These are phyloP conservation scores for Dictyostelium discoideum DNA, from an alignment of 78 protist genomes.

Conservation along the genomic window DNA sequence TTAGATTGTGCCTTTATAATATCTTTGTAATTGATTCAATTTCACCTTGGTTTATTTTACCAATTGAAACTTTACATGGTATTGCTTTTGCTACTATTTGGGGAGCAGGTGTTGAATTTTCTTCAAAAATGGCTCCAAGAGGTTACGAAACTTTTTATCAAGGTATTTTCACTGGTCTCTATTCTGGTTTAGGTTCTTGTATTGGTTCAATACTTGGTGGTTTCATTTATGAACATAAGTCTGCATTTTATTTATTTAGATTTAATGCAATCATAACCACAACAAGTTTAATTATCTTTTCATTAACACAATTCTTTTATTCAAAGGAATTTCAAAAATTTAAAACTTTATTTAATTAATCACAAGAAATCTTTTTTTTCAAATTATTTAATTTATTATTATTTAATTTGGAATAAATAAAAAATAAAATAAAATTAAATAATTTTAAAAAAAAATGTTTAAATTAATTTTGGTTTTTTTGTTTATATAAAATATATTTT, in stretches of 20 bases:
- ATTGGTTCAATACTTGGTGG: slow-evolving; percentile 27
- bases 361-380: too few species aligned
- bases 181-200: slow-evolving; percentile 16
- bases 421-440: too few species aligned
- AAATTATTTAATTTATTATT: too few species aligned
- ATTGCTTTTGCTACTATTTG: slow-evolving; percentile 56
- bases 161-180: slow-evolving; percentile 3
- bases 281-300: neutral
- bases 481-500: too few species aligned
- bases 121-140: neutral
- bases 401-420: too few species aligned
- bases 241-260: neutral
- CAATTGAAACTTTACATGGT: slow-evolving; percentile 66
- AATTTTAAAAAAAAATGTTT: too few species aligned
- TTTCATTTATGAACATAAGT: slow-evolving; percentile 8
- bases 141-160: slow-evolving; percentile 24
- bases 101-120: slow-evolving; percentile 21
- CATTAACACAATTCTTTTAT: neutral
- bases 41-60: slow-evolving; percentile 40
- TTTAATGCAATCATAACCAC: neutral
- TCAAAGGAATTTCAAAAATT: neutral
- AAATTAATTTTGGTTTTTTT: too few species aligned
- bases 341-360: neutral
- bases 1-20: neutral
- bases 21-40: neutral